A percentile compares a stretch with the other conserved stretches of the same genome.
Evolutionary conservation across 192 early-diverging fungal species (phyloP).

Genomic region (Coemansia sp.): DNA sequence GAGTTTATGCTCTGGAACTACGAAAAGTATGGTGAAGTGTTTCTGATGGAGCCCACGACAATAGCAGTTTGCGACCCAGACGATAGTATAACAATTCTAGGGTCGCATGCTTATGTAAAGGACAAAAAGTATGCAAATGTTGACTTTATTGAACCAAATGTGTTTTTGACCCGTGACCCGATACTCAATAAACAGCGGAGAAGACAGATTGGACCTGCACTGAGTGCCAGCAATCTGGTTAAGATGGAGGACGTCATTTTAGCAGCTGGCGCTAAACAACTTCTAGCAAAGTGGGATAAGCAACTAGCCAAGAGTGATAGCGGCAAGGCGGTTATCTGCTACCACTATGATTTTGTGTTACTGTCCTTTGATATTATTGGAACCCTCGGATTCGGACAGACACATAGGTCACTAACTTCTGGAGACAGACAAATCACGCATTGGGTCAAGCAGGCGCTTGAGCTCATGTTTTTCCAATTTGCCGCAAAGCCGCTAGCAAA

Average conservation of each 20-base stretch:
- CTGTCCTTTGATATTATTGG: constrained; percentile 48
- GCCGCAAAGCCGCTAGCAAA: constrained; percentile 22
- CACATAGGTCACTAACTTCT: constrained; percentile 35
- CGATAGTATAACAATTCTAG: constrained; percentile 27
- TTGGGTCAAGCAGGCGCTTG: constrained; percentile 35
- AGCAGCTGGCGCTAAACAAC: constrained; percentile 27
- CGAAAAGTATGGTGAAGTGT: constrained; percentile 44
- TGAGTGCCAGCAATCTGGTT: constrained; percentile 19
- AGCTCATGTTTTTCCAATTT: constrained; percentile 27
- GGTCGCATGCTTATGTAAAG: constrained; percentile 46
- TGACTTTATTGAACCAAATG: constrained; percentile 36
- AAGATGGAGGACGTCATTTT: constrained; percentile 41
- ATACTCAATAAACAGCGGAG: constrained; percentile 31
- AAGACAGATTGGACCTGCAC: constrained; percentile 38
- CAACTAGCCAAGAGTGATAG: neutral
- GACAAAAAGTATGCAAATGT: constrained; percentile 28
- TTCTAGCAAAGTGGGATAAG: constrained; percentile 33
- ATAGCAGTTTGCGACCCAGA: constrained; percentile 33
- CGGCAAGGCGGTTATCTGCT: constrained; percentile 16
- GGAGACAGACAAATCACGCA: constrained; percentile 27
- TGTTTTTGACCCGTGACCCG: constrained; percentile 46
- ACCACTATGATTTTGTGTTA: constrained; percentile 32
- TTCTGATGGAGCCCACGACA: constrained; percentile 34
- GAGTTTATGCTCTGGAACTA: constrained; percentile 35
- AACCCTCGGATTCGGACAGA: constrained; percentile 38